A percentile compares a stretch with the other conserved stretches of the same genome.
These are phyloP conservation scores for Pyrenochaeta sp. DNA, from an alignment of 2,329 filamentous ascomycete genomes.

Conservation along the genomic window DNA sequence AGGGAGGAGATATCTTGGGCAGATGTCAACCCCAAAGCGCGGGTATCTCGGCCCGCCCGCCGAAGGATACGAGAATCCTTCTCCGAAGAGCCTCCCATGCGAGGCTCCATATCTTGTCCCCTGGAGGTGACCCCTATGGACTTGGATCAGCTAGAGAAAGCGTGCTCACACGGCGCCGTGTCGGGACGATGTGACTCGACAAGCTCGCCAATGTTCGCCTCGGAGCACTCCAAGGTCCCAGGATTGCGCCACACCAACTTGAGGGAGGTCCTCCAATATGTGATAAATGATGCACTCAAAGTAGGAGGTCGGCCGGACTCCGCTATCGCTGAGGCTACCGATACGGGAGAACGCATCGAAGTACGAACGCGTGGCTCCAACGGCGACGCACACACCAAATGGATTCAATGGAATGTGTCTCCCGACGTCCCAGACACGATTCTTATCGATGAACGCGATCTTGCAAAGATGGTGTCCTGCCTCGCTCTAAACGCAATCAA, in stretches of 20 bases:
- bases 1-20: slow-evolving; percentile 49
- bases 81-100: slow-evolving; percentile 38
- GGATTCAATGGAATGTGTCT: slow-evolving; percentile 61
- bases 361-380: slow-evolving; percentile 55
- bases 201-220: slow-evolving; percentile 42
- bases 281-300: slow-evolving; percentile 62
- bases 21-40: slow-evolving; percentile 28
- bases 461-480: slow-evolving; percentile 70
- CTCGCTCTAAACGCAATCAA: slow-evolving; percentile 74
- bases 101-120: slow-evolving; percentile 26
- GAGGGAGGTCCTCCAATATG: slow-evolving; percentile 60
- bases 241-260: slow-evolving; percentile 59
- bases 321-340: slow-evolving; percentile 57
- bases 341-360: slow-evolving; percentile 59
- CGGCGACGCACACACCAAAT: slow-evolving; percentile 56
- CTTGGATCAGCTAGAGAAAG: slow-evolving; percentile 26
- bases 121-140: slow-evolving; percentile 16
- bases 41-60: slow-evolving; percentile 34
- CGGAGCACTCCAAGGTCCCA: slow-evolving; percentile 54
- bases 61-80: slow-evolving; percentile 38
- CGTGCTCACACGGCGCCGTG: slow-evolving; percentile 32
- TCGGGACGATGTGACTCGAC: slow-evolving; percentile 35
- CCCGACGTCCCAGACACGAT: slow-evolving; percentile 62
- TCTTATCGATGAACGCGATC: slow-evolving; percentile 68
- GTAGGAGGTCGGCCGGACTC: slow-evolving; percentile 62